Conservation (phyloP, 1,284 basidiomycete genomes). For the Papiliotrema flavescens region DNA sequence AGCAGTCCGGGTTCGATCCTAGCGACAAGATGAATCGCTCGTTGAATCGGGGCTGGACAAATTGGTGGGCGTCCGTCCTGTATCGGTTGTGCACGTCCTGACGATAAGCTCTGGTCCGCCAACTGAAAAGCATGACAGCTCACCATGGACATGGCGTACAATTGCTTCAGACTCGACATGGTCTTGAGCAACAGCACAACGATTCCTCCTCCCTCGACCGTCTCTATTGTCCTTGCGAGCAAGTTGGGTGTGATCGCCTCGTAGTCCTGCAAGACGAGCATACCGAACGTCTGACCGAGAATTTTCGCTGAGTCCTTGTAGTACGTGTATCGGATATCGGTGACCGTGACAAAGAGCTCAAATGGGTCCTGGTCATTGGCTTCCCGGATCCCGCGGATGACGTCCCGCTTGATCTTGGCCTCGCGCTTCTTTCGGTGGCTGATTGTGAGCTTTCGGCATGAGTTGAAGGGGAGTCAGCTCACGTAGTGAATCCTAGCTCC, state of each 20-base stretch:
- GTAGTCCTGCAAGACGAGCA: conserved; percentile 97
- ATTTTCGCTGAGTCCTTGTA: conserved; percentile 96
- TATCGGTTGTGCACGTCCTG: conserved; percentile 93
- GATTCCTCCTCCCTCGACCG: conserved; percentile 94
- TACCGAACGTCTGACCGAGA: conserved; percentile 95
- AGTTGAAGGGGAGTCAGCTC: conserved; percentile 36
- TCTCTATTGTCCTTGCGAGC: conserved; percentile 95
- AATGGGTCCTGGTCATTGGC: conserved; percentile 95
- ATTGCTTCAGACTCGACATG: conserved; percentile 87
- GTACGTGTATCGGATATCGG: conserved; percentile 94
- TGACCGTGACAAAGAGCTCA: conserved; percentile 97
- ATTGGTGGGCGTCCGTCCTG: conserved; percentile 83
- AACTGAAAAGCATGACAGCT: conserved; percentile 27
- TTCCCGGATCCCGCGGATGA: conserved; percentile 89
- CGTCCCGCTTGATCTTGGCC: conserved; percentile 89
- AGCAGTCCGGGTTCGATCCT: conserved; percentile 82
- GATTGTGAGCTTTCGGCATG: conserved; percentile 24
- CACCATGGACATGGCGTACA: conserved; percentile 97
- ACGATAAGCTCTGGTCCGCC: neutral
- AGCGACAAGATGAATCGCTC: conserved; percentile 96
- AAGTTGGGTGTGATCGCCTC: conserved; percentile 98
- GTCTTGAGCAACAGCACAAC: conserved; percentile 90
- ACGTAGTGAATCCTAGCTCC: conserved; percentile 90
- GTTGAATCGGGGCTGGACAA: conserved; percentile 92
- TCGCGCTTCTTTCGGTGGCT: conserved; percentile 97